Evolutionary conservation across 305 asterid species (phyloP), one percentile per base, ranked within the genome.

Genomic region (Striga hermonthica): DNA sequence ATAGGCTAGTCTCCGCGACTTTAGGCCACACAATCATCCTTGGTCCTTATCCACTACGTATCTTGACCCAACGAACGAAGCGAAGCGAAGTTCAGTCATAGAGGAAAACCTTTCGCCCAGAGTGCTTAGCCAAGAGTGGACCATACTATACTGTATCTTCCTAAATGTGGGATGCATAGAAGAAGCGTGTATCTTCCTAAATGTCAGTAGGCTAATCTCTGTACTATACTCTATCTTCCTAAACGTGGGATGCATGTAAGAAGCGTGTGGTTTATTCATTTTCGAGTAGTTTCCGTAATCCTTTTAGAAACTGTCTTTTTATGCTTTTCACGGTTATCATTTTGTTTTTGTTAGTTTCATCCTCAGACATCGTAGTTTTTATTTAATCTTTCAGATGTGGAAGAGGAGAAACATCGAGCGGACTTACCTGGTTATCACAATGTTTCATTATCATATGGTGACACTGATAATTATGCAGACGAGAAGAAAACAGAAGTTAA

Each of bases 361-460:
- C 73, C 15, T 40, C 57, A 53, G 13, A 28, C 34, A 47, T 63
- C 75, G 67, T 53, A 75, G 35, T 15, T 55, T 69, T 7, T 58
- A 66, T 75, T 73, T 12, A 64, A 7, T 75, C 69, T 75, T 22
- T 22, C 31, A 86, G 95, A 78, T 65, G 54, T 53, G 35, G 86
- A 87, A 68, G 95, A 83, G 66, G 83, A 76, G 22, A 88, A 78
- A 72, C 57, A 77, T 60, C 67, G 64, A 60, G 70, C 31, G 49
- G 81, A 78, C 66, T 28, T 68, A 36, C 66, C 57, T 38, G 79
- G 78, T 43, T 86, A 82, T 78, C 69, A 59, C 31, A 79, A 84
- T 63, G 91, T 92, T 75, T 78, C 72, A 35, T 90, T 90, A 78
- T 82, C 92, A n/a, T 90, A 92, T 68, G 95, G 90, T 72, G 73